Percentiles rank a stretch among this genome's conserved stretches.
Evolutionary conservation across 2,329 filamentous ascomycete genomes (phyloP).

Genomic region (Penicillium concentricum): DNA sequence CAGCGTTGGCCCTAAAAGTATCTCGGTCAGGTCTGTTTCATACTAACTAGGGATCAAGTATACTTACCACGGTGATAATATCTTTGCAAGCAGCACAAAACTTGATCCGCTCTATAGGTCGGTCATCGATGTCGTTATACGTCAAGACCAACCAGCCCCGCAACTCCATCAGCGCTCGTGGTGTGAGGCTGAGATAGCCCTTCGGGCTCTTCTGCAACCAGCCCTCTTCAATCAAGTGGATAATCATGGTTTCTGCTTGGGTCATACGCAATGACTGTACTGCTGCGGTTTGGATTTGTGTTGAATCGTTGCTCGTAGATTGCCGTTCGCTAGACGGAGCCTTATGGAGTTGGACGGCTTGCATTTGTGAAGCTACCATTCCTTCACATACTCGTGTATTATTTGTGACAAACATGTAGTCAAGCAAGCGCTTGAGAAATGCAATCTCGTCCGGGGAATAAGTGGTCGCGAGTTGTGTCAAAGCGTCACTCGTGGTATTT

Average conservation of each 20-base stretch:
- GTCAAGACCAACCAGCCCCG: conserved; percentile 79
- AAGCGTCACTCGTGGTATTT: conserved; percentile 79
- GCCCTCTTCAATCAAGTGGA: conserved; percentile 69
- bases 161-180: conserved; percentile 80
- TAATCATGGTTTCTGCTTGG: conserved; percentile 73
- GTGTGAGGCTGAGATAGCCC: conserved; percentile 73
- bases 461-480: conserved; percentile 83
- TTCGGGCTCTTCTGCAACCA: conserved; percentile 77
- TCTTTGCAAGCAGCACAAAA: conserved; percentile 86
- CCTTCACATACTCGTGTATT: conserved; percentile 79
- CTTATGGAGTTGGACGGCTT: conserved; percentile 69
- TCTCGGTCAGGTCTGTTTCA: conserved; percentile 2
- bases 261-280: conserved; percentile 65
- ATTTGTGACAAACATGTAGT: conserved; percentile 86
- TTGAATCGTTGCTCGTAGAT: conserved; percentile 45
- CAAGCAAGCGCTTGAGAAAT: conserved; percentile 82
- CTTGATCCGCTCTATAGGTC: conserved; percentile 70
- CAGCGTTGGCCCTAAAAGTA: conserved; percentile 67
- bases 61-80: conserved; percentile 70
- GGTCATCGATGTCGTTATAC: conserved; percentile 72
- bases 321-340: conserved; percentile 35
- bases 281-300: conserved; percentile 34
- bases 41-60: not conserved
- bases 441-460: conserved; percentile 80
- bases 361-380: conserved; percentile 75